These are phyloP conservation scores for Galeopsis tetrahit DNA, from an alignment of 257 asterid genomes.

Conservation along the genomic window DNA sequence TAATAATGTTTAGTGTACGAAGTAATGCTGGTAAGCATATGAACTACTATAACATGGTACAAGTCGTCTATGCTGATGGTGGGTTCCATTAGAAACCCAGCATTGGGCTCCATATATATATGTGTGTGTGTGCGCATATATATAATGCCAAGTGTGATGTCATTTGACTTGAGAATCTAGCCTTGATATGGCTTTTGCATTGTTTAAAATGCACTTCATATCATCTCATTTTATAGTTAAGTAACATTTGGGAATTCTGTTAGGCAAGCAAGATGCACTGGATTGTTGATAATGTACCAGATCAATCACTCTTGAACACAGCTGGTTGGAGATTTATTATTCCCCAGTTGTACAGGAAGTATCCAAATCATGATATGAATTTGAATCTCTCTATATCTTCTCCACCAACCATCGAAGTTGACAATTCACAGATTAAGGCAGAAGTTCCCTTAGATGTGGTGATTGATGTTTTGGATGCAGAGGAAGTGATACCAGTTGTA, in stretches of 20 bases:
- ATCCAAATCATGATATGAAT: constrained; percentile 74
- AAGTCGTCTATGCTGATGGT: not conserved
- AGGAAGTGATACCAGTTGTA: constrained; percentile 65
- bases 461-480: constrained; percentile 65
- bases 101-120: not conserved
- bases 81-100: not conserved
- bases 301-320: constrained; percentile 77
- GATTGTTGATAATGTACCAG: constrained; percentile 73
- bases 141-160: not conserved
- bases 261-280: constrained; percentile 83
- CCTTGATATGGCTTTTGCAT: constrained; percentile 13
- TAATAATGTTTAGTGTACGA: too few relatives aligned
- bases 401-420: constrained; percentile 60
- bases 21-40: too few relatives aligned
- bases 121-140: too few relatives aligned
- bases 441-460: constrained; percentile 60
- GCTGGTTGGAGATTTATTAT: constrained; percentile 82
- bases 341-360: constrained; percentile 85
- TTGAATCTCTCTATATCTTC: constrained; percentile 70
- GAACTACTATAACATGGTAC: not conserved
- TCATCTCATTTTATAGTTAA: constrained; percentile 30
- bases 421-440: constrained; percentile 48
- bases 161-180: not conserved
- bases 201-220: constrained; percentile 23
- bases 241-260: constrained; percentile 30